Base-by-base conservation (phyloP, 108 stramenopile species). In the Cylindrotheca fusiformis region DNA sequence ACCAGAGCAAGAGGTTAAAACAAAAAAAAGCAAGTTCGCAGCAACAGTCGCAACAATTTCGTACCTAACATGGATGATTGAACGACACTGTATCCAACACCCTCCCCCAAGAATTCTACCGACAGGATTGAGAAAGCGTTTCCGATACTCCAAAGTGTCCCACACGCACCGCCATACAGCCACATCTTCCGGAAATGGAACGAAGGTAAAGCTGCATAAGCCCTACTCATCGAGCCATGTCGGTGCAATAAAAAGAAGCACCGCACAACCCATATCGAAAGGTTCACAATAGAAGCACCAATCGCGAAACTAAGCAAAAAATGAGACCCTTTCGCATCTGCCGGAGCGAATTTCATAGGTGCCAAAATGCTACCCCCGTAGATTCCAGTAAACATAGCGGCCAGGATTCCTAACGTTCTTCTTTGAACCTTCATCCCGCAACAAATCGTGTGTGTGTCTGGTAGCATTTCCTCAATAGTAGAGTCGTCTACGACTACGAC, bases 301-400 rank as follows among this genome's bases (percentile, higher is more conserved):
- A 84, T 62, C 14, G 85, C 83, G 74, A 91, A 88, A 54, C 81
- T 82, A 63, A 87, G 80, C 17, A 90, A 71, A 74, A 77, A 94
- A 36, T 70, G 69, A 21, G 77, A 24, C n/a, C 93, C 90, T 12
- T 70, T 64, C 29, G 86, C 81, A 23, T 68, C 63, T 1, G 20
- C 50, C 41, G 65, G 55, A 59, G 63, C 57, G 62, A 68, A 69
- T 59, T 76, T 68, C 80, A 74, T 81, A 36, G 75, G 72, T 14
- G 67, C 81, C 81, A 82, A 75, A 21, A 78, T 67, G 19, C 55
- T 59, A 2, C 82, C 82, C 4, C 82, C 82, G 58, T 75, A 83
- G 4, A 58, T 20, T 17, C 82, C 82, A 51, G 58, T 60, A 62
- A 83, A 75, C 55, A 49, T 50, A 3, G 75, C 82, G 0, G 70